Evolutionary conservation across 148 eudicot species (phyloP).

Genomic region (Simmondsia chinensis): DNA sequence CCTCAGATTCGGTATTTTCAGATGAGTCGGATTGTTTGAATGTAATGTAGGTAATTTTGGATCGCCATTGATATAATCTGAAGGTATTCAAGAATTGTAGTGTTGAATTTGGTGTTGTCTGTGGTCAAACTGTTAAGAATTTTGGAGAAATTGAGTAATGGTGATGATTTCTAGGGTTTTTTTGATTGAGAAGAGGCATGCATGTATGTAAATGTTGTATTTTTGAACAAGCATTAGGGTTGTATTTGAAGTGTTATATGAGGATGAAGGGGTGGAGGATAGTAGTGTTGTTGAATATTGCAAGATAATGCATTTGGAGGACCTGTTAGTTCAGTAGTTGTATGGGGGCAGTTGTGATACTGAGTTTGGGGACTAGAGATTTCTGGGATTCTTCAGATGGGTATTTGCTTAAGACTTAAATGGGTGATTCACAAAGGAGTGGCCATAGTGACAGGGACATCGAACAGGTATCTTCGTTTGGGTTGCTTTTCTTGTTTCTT

Average conservation of each 20-base stretch:
- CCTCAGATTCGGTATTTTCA: no score
- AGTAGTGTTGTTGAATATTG: not conserved
- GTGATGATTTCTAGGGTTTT: no score
- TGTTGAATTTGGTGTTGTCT: not conserved
- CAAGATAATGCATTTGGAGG: conserved; percentile 3
- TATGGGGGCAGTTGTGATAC: not conserved
- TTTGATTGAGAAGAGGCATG: no score
- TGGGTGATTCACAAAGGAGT: conserved; percentile 67
- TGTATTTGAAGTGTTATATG: no score
- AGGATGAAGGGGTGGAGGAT: conserved; percentile 1
- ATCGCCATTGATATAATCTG: not conserved
- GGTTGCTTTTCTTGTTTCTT: not conserved
- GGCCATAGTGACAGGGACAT: conserved; percentile 55
- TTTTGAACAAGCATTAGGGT: no score
- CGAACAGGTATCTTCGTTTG: conserved; percentile 43
- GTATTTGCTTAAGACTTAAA: conserved; percentile 49
- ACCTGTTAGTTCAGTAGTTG: conserved; percentile 1
- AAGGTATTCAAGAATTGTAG: not conserved
- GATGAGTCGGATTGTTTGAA: no score
- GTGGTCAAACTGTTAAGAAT: not conserved
- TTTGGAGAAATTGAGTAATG: no score
- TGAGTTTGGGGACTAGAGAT: conserved; percentile 7
- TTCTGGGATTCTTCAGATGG: conserved; percentile 57
- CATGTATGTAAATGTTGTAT: no score
- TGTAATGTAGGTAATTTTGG: not conserved